These are phyloP conservation scores for Macadamia integrifolia DNA, from an alignment of 164 flowering plant genomes.

Conservation along the genomic window DNA sequence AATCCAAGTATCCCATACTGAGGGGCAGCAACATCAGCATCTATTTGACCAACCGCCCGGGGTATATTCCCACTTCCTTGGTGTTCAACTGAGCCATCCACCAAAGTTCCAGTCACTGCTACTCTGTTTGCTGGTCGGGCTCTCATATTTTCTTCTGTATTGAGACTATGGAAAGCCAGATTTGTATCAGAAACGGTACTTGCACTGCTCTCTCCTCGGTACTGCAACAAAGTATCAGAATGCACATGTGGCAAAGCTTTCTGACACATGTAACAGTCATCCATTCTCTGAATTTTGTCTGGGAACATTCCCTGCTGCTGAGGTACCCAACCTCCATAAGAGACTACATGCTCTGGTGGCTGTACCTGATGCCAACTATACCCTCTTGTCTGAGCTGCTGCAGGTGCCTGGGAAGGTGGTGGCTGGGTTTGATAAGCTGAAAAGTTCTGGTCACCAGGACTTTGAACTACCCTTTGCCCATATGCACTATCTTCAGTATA, in stretches of 20 bases:
- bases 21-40: slow-evolving; percentile 23
- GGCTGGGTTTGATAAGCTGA: slow-evolving; percentile 35
- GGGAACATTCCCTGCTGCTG: slow-evolving; percentile 35
- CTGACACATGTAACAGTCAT: slow-evolving; percentile 78
- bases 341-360: slow-evolving; percentile 30
- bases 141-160: slow-evolving; percentile 34
- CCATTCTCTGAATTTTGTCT: slow-evolving; percentile 28
- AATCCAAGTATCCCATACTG: slow-evolving; percentile 18
- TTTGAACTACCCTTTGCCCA: slow-evolving; percentile 38
- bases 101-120: slow-evolving; percentile 28
- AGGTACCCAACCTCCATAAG: slow-evolving; percentile 41
- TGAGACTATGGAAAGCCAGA: slow-evolving; percentile 43
- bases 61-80: slow-evolving; percentile 27
- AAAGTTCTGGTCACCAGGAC: slow-evolving; percentile 46
- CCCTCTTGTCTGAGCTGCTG: slow-evolving; percentile 29
- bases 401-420: slow-evolving; percentile 12
- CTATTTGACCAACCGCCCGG: slow-evolving; percentile 16
- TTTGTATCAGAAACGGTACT: slow-evolving; percentile 29
- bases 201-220: slow-evolving; percentile 26
- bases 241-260: slow-evolving; percentile 87
- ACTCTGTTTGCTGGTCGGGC: slow-evolving; percentile 23
- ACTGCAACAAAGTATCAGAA: slow-evolving; percentile 66
- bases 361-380: slow-evolving; percentile 51
- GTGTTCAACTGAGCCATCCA: slow-evolving; percentile 27
- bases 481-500: slow-evolving; percentile 29